Evolutionary conservation across 2,329 filamentous ascomycete genomes (phyloP).

Genomic region (Fusarium irregulare): DNA sequence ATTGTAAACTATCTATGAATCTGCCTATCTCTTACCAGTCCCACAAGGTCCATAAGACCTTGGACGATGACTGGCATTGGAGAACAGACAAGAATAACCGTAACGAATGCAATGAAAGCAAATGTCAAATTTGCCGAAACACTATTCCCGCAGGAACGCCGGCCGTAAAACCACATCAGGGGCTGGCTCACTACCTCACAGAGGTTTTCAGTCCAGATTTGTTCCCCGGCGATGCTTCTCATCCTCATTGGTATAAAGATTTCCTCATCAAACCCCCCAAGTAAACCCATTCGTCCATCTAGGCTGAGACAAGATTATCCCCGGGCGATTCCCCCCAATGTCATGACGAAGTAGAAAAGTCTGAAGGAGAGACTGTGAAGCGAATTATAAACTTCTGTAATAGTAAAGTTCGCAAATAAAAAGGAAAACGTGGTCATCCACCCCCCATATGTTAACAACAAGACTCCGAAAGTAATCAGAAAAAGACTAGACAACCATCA

Average conservation of each 20-base stretch:
- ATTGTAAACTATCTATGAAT: constrained; percentile 49
- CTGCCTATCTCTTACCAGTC: constrained; percentile 19
- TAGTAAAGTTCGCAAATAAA: constrained; percentile 38
- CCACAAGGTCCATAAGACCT: background rate
- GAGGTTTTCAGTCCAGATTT: constrained; percentile 39
- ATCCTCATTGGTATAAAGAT: constrained; percentile 49
- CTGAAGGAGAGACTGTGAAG: constrained; percentile 56
- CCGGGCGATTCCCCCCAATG: constrained; percentile 43
- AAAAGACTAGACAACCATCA: constrained; percentile 45
- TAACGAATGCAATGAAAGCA: constrained; percentile 48
- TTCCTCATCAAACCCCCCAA: constrained; percentile 42
- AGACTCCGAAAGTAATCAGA: constrained; percentile 42
- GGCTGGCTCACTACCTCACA: constrained; percentile 40
- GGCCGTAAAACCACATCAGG: constrained; percentile 44
- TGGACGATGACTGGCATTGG: constrained; percentile 8
- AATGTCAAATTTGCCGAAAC: constrained; percentile 49
- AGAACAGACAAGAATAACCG: constrained; percentile 31
- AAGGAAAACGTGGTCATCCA: constrained; percentile 41
- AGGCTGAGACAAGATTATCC: constrained; percentile 47
- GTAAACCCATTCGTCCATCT: constrained; percentile 45
- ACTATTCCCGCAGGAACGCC: constrained; percentile 44
- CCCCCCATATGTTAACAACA: constrained; percentile 41
- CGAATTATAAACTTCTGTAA: constrained; percentile 53
- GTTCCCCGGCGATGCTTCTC: constrained; percentile 42
- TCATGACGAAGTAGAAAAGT: constrained; percentile 48